Percentiles rank a stretch among this genome's conserved stretches.
Conservation (phyloP, 805 yeast species). For the Suhomyces prunicola region DNA sequence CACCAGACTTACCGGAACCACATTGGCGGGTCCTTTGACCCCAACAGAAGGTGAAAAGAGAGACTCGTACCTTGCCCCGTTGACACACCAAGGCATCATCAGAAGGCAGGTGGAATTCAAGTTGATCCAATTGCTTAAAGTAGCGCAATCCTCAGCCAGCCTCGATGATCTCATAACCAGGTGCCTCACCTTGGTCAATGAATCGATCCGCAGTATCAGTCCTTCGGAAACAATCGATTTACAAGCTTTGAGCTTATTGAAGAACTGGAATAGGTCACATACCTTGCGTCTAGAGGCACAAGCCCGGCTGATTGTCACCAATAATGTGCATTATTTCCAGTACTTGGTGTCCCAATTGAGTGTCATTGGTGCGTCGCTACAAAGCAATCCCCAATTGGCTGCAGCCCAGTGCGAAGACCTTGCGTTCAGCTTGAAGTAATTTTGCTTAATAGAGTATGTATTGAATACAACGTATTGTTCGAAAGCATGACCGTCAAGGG, state of each 20-base stretch:
- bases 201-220: background rate
- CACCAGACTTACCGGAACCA: background rate
- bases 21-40: slow-evolving; percentile 1
- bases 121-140: background rate
- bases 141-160: background rate
- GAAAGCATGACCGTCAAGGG: background rate
- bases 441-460: background rate
- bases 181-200: background rate
- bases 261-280: background rate
- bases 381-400: slow-evolving; percentile 8
- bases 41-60: slow-evolving; percentile 1
- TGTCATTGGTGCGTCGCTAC: slow-evolving; percentile 4
- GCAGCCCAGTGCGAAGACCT: slow-evolving; percentile 10
- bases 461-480: background rate
- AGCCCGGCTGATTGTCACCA: slow-evolving; percentile 4
- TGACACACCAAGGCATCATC: background rate
- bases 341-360: slow-evolving; percentile 11
- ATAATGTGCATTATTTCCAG: slow-evolving; percentile 11
- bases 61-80: background rate
- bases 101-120: slow-evolving; percentile 13
- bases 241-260: background rate
- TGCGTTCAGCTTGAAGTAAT: slow-evolving; percentile 1
- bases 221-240: background rate
- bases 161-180: background rate
- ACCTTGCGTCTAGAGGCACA: slow-evolving; percentile 2